Percentiles rank a stretch among this genome's conserved stretches.
phyloP scores from a whole-genome alignment of 441 rosid genomes.

The Metrosideros polymorpha region DNA sequence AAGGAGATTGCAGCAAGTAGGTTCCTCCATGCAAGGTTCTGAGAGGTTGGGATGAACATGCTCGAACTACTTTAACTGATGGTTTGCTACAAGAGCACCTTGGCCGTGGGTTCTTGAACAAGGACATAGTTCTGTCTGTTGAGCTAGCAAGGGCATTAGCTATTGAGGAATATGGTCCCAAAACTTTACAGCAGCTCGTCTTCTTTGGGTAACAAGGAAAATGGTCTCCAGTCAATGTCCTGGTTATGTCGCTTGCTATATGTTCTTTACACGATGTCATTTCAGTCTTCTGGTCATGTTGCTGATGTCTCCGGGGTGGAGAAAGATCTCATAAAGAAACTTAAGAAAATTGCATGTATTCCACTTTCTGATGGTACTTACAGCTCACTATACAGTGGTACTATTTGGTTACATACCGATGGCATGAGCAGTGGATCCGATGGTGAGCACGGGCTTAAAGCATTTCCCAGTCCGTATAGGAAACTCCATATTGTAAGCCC shows the following conservation, averaged over 20 bases:
- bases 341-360: slow-evolving; percentile 57
- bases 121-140: slow-evolving; percentile 69
- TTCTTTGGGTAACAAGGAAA: slow-evolving; percentile 38
- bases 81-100: slow-evolving; percentile 69
- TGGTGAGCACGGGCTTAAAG: slow-evolving; percentile 43
- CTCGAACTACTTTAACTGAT: slow-evolving; percentile 45
- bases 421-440: slow-evolving; percentile 17
- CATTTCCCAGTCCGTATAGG: slow-evolving; percentile 60
- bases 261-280: slow-evolving; percentile 36
- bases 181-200: slow-evolving; percentile 57
- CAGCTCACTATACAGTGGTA: slow-evolving; percentile 61
- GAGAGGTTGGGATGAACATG: slow-evolving; percentile 80
- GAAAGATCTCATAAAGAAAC: slow-evolving; percentile 31
- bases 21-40: slow-evolving; percentile 89
- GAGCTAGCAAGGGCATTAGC: slow-evolving; percentile 73
- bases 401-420: slow-evolving; percentile 79
- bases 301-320: slow-evolving; percentile 20
- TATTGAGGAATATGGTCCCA: slow-evolving; percentile 70
- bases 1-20: slow-evolving; percentile 63
- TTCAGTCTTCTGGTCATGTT: slow-evolving; percentile 36
- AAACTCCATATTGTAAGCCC: slow-evolving; percentile 66
- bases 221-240: slow-evolving; percentile 39
- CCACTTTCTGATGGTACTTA: slow-evolving; percentile 80
- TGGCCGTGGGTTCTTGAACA: slow-evolving; percentile 79
- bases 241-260: slow-evolving; percentile 73